These are phyloP conservation scores for Lecanicillium sp. DNA, from an alignment of 2,329 filamentous ascomycete species.

Conservation along the genomic window DNA sequence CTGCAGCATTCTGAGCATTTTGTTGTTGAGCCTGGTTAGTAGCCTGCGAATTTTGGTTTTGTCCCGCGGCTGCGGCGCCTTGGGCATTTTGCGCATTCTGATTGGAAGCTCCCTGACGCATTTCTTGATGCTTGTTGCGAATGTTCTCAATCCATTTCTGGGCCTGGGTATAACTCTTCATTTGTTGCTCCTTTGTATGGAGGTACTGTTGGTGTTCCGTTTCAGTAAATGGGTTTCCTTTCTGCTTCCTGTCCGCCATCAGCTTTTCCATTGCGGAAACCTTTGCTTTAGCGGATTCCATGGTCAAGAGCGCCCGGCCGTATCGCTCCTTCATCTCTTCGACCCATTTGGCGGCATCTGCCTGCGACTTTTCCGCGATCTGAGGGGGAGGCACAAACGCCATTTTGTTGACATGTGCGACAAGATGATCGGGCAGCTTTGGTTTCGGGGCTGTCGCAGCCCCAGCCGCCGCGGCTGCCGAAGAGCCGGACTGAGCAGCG, in stretches of 20 bases:
- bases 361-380: conserved; percentile 31
- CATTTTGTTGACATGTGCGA: conserved; percentile 39
- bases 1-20: conserved; percentile 22
- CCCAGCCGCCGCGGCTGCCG: conserved; percentile 7
- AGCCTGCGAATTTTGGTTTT: conserved; percentile 12
- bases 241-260: conserved; percentile 32
- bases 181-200: conserved; percentile 32
- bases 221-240: conserved; percentile 33
- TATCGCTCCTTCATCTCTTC: conserved; percentile 40
- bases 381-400: conserved; percentile 35
- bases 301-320: conserved; percentile 36
- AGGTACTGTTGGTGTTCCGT: conserved; percentile 39
- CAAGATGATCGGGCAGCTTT: conserved; percentile 34
- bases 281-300: conserved; percentile 36
- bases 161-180: conserved; percentile 38
- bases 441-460: conserved; percentile 13
- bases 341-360: conserved; percentile 40
- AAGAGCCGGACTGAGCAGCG: neutral
- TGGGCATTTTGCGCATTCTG: conserved; percentile 6
- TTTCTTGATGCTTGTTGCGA: conserved; percentile 37
- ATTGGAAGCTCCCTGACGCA: conserved; percentile 19
- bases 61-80: conserved; percentile 3
- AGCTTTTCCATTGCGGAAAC: conserved; percentile 33
- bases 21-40: conserved; percentile 10
- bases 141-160: conserved; percentile 39